Evolutionary conservation across 768 basidiomycete species (phyloP).

Genomic region (Collybiopsis confluens): DNA sequence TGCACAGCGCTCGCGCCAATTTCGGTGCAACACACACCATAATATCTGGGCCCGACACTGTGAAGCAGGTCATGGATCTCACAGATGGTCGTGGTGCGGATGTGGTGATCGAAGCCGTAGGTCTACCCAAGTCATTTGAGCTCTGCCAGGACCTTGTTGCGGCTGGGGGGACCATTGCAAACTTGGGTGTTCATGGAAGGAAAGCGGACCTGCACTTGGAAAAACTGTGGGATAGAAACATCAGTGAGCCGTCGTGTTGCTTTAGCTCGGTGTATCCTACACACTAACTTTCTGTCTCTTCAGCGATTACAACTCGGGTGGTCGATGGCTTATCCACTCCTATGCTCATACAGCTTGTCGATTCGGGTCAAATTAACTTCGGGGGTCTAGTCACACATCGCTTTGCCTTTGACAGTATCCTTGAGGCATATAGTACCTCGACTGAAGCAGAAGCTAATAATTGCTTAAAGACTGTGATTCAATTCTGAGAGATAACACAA

Average conservation of each 20-base stretch:
- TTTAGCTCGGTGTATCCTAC: neutral
- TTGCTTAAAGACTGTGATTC: slow-evolving; percentile 19
- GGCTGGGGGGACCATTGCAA: slow-evolving; percentile 21
- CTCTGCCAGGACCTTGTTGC: slow-evolving; percentile 21
- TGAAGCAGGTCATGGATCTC: slow-evolving; percentile 17
- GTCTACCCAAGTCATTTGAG: slow-evolving; percentile 18
- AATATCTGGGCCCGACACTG: slow-evolving; percentile 13
- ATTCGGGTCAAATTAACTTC: slow-evolving; percentile 15
- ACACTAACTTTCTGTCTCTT: neutral
- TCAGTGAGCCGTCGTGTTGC: slow-evolving; percentile 11
- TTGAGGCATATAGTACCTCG: slow-evolving; percentile 17
- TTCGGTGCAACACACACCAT: slow-evolving; percentile 20
- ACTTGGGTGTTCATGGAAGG: slow-evolving; percentile 19
- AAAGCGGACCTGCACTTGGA: slow-evolving; percentile 19
- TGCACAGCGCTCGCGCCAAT: slow-evolving; percentile 11
- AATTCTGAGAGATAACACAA: no score
- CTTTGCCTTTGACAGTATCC: slow-evolving; percentile 16
- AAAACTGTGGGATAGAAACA: slow-evolving; percentile 20
- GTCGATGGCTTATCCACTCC: slow-evolving; percentile 15
- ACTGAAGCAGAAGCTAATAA: slow-evolving; percentile 16
- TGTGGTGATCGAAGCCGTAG: slow-evolving; percentile 20
- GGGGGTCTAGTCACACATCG: slow-evolving; percentile 15
- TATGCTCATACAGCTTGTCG: slow-evolving; percentile 17
- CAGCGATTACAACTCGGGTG: slow-evolving; percentile 19
- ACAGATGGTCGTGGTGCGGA: slow-evolving; percentile 20